Evolutionary conservation across 2,329 filamentous ascomycete genomes (phyloP), one percentile per base, ranked within the genome.

Genomic region (Trichoderma lentiforme): DNA sequence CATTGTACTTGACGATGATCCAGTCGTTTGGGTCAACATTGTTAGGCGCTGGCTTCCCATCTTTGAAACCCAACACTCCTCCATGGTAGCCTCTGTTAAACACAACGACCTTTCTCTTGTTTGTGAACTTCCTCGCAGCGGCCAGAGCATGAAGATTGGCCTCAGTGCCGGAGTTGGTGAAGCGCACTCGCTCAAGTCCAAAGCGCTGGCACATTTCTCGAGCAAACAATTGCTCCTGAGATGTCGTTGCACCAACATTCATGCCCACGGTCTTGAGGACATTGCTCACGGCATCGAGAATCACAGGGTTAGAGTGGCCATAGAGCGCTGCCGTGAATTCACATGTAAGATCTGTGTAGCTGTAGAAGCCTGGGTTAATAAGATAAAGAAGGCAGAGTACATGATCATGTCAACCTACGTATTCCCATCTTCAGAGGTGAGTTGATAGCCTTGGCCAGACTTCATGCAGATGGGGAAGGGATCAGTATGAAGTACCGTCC

Each of bases 91-190:
- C 82, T 28, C 88, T 88, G 0, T 76, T 81, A 21, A 90, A 85
- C 1, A 84, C 84, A 1, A 86, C 87, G 1, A 88, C 81, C 77
- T 85, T 86, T 21, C 79, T 80, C 39, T 83, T 83, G 1, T 79
- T 77, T 4, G 82, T 83, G 64, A 81, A 88, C 21, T 80, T 80
- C 11, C 86, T 83, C 0, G 88, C 89, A 1, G 83, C 84, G 4
- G 85, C 86, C 1, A 92, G 76, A 3, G 89, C 89, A 76, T 89
- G 86, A 6, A 88, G 82, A 65, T 89, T 91, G 5, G 89, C 89
- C 78, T 92, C 90, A 0, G 90, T 92, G 2, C 90, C 90, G 0
- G 88, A 90, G 78, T 91, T 92, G 56, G 87, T 85, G 78, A 92
- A 91, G 1, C 90, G 84, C 4, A 91, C 80, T 14, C 84, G 82